Base-by-base conservation (phyloP, 2,329 filamentous ascomycete genomes). In the Emergomyces africanus region DNA sequence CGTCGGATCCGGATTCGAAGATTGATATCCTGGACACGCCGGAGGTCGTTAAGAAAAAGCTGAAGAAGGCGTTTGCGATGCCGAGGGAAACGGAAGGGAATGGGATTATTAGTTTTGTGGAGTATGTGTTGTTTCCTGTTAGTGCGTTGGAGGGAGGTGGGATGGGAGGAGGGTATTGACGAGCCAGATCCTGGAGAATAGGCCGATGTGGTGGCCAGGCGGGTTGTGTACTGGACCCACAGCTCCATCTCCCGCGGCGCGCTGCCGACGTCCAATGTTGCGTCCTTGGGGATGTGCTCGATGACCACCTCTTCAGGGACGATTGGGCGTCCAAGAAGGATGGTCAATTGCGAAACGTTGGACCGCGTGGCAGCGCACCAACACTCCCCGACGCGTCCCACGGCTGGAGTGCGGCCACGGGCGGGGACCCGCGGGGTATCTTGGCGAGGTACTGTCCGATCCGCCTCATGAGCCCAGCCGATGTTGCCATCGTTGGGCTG, bases 321-420 rank as follows among this genome's bases (percentile, higher is more conserved):
- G 59, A 91, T 78, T 5, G 73, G 62, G n/a, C 70, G 69, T 1
- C 69, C 67, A 0, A 77, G 67, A 4, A 67, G 57, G 23, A 78
- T 67, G 2, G 67, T 66, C 14, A 79, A 66, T 61, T 79, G 76
- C 8, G 74, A 66, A 15, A 70, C 70, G 54, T 78, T 63, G 0
- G 74, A 73, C 3, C 77, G 79, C 56, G 71, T 68, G 10, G 76
- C 72, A 4, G 86, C 84, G 71, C 92, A 97, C 88, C 90, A 97
- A 72, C 90, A 95, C 62, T 97, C 88, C 23, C 88, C 89, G 39
- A 86, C 81, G 54, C 95, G 10, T 84, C 77, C 90, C 91, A 96
- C 3, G 77, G 74, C 1, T 73, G 69, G 1, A 96, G 77, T 0
- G 87, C 89, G 0, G 78, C 71, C n/a, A 75, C 66, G 0, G 80